phyloP scores from a whole-genome alignment of 495 filamentous ascomycete species.

The Podospora sp. region DNA sequence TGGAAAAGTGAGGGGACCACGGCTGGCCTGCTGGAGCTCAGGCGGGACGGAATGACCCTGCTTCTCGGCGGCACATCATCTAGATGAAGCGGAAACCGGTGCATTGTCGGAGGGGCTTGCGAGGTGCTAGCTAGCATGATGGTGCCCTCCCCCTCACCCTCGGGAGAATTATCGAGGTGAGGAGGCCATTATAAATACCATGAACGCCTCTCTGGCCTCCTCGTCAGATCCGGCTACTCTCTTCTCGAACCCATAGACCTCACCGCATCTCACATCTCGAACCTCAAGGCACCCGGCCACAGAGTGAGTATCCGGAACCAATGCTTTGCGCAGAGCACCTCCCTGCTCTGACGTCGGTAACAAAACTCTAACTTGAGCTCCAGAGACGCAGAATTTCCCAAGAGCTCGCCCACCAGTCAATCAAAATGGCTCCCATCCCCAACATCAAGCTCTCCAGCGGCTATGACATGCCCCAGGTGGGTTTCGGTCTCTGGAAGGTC shows the following conservation, averaged over 20 bases:
- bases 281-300: neutral
- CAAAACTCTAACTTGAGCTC: constrained; percentile 1
- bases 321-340: neutral
- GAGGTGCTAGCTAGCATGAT: constrained; percentile 11
- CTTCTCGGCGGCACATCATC: constrained; percentile 32
- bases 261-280: constrained; percentile 9
- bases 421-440: constrained; percentile 44
- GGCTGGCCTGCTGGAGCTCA: constrained; percentile 20
- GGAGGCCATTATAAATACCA: constrained; percentile 35
- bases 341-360: neutral
- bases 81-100: constrained; percentile 32
- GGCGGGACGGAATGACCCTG: constrained; percentile 35
- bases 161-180: constrained; percentile 19
- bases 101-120: constrained; percentile 21
- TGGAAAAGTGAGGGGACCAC: constrained; percentile 23
- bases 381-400: neutral
- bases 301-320: neutral
- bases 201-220: constrained; percentile 18
- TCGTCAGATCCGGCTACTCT: constrained; percentile 19
- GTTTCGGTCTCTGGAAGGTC: constrained; percentile 85
- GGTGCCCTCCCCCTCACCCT: constrained; percentile 20
- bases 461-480: constrained; percentile 84
- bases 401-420: constrained; percentile 16
- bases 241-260: constrained; percentile 15
- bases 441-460: constrained; percentile 80